Evolutionary conservation across 2,329 filamentous ascomycete species (phyloP).

Genomic region (Cordyceps farinosa): DNA sequence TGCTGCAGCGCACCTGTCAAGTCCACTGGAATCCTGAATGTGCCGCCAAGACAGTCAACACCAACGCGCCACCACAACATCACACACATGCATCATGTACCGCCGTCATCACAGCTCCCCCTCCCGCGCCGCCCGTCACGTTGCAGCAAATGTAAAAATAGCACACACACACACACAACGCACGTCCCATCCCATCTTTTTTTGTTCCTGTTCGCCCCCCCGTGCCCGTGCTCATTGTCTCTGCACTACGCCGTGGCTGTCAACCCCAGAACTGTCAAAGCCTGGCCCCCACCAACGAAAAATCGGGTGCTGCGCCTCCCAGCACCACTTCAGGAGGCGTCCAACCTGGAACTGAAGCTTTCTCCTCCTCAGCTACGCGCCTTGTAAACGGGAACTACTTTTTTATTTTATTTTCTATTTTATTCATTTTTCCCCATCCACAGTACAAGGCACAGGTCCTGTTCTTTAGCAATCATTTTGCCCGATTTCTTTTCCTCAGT

Average conservation of each 20-base stretch:
- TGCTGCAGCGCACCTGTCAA: not conserved
- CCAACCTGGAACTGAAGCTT: constrained; percentile 7
- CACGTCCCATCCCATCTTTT: too few species aligned
- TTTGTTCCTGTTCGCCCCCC: too few species aligned
- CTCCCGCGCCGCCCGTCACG: too few species aligned
- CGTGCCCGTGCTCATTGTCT: not conserved
- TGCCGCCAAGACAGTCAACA: not conserved
- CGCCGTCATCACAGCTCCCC: too few species aligned
- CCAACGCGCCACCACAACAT: too few species aligned
- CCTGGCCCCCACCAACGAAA: not conserved
- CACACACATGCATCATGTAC: too few species aligned
- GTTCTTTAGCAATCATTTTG: not conserved
- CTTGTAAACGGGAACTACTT: not conserved
- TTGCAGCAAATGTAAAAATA: too few species aligned
- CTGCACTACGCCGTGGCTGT: not conserved
- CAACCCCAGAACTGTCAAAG: not conserved
- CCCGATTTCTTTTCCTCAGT: too few species aligned
- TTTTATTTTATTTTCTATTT: not conserved
- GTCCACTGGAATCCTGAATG: not conserved
- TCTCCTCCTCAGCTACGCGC: not conserved
- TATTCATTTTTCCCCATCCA: too few species aligned
- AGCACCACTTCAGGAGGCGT: not conserved
- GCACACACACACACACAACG: too few species aligned
- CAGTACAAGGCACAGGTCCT: not conserved
- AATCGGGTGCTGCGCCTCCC: not conserved